phyloP scores from a whole-genome alignment of 2,329 filamentous ascomycete genomes.

The Colletotrichum aenigma region DNA sequence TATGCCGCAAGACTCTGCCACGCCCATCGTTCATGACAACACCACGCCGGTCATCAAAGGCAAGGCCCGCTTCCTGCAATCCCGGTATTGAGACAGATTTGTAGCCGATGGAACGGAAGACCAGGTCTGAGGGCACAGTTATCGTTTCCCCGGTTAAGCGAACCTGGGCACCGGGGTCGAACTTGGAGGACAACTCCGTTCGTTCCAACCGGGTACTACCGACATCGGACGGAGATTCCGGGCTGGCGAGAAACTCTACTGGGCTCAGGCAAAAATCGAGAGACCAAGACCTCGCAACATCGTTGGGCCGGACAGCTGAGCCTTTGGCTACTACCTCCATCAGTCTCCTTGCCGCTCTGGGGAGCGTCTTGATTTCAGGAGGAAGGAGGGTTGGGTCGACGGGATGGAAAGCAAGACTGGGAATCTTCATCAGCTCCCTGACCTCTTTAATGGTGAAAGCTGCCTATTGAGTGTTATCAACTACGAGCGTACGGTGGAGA shows the following conservation, averaged over 20 bases:
- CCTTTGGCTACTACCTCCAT: constrained; percentile 84
- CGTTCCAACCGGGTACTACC: constrained; percentile 71
- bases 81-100: constrained; percentile 79
- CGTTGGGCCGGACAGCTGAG: constrained; percentile 53
- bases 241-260: constrained; percentile 63
- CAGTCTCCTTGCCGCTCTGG: constrained; percentile 76
- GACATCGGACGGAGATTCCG: constrained; percentile 52
- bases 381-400: constrained; percentile 72
- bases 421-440: constrained; percentile 83
- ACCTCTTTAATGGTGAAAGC: constrained; percentile 96
- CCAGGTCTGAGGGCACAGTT: constrained; percentile 68
- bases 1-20: constrained; percentile 66
- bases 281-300: constrained; percentile 74
- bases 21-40: constrained; percentile 82
- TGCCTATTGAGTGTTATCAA: constrained; percentile 56
- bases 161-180: constrained; percentile 55
- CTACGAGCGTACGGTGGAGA: neutral
- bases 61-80: constrained; percentile 73
- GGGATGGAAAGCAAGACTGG: constrained; percentile 72
- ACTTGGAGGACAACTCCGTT: constrained; percentile 59
- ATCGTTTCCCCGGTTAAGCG: constrained; percentile 52
- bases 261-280: constrained; percentile 87
- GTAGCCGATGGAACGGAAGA: constrained; percentile 96
- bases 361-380: constrained; percentile 68
- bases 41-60: constrained; percentile 76